Evolutionary conservation across 768 basidiomycete genomes (phyloP), one percentile per base, ranked within the genome.

Genomic region (Gautieria morchelliformis): DNA sequence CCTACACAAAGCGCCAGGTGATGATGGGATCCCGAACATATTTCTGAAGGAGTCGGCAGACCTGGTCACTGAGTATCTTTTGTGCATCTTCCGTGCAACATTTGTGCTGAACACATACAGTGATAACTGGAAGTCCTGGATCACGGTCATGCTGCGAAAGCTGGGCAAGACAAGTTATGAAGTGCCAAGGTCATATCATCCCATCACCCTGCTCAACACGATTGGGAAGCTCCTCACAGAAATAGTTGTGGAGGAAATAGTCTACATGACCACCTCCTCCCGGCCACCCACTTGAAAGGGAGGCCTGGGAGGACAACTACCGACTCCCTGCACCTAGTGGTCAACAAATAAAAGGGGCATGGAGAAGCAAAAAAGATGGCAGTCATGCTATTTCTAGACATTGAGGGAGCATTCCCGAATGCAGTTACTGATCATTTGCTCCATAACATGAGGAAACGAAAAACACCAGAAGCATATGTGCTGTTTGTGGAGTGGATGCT

Each of bases 301-400:
- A 20, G 68, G 22, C n/a, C n/a, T n/a, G n/a, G n/a, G n/a, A n/a
- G n/a, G n/a, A n/a, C n/a, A n/a, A n/a, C n/a, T n/a, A n/a, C n/a
- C n/a, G n/a, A n/a, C n/a, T n/a, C n/a, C n/a, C n/a, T n/a, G n/a
- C n/a, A n/a, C n/a, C n/a, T n/a, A 1, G 60, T 77, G 0, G 65
- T 70, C 5, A 54, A 70, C 3, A 60, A 14, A 65, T 78, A 27
- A 71, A 75, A 46, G 63, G 67, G 1, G 70, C 72, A 0, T 78
- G 65, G 68, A 48, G 61, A 4, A 47, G 53, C n/a, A 20, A 51
- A 58, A 0, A 52, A 65, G 39, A 67, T 68, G 0, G 69, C 62
- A 1, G 60, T 63, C 0, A 60, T 58, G 0, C 61, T 72, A 1
- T 68, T 66, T 52, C 61, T 71, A 3, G 70, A 71, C 66, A n/a